phyloP scores from a whole-genome alignment of 2,329 filamentous ascomycete genomes.

The Colletotrichum plurivorum region DNA sequence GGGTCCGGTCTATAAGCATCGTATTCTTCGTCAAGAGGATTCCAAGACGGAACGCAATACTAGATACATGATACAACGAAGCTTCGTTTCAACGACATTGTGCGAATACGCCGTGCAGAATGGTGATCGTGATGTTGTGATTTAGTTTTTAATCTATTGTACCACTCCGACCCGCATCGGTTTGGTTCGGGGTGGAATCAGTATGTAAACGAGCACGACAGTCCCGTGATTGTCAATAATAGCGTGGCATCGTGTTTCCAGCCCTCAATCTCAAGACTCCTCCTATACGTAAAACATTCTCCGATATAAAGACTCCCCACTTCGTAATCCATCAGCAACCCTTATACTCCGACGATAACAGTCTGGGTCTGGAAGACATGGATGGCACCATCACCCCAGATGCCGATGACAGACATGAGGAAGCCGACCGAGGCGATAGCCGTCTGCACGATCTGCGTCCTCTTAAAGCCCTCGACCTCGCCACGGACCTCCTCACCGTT shows the following conservation, averaged over 20 bases:
- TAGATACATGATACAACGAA: not conserved
- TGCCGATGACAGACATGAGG: slow-evolving; percentile 72
- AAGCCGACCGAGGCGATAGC: slow-evolving; percentile 70
- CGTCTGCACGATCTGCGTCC: slow-evolving; percentile 68
- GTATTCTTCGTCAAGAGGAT: not conserved
- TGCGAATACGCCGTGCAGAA: not conserved
- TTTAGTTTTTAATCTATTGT: slow-evolving; percentile 32
- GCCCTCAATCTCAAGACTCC: slow-evolving; percentile 30
- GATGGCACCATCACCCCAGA: slow-evolving; percentile 74
- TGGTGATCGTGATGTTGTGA: not conserved
- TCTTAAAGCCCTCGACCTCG: slow-evolving; percentile 69
- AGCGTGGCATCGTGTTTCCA: slow-evolving; percentile 26
- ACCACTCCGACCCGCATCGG: slow-evolving; percentile 15
- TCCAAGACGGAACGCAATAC: not conserved
- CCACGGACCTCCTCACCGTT: slow-evolving; percentile 75
- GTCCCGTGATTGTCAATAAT: slow-evolving; percentile 18
- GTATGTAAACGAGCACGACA: slow-evolving; percentile 36
- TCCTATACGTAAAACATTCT: slow-evolving; percentile 28
- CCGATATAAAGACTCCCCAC: not conserved
- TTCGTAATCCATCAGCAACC: not conserved
- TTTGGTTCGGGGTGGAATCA: slow-evolving; percentile 6
- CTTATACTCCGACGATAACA: slow-evolving; percentile 39
- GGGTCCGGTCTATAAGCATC: not conserved
- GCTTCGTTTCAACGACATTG: too few species aligned
- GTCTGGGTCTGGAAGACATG: slow-evolving; percentile 42